Conservation (phyloP, 2,329 filamentous ascomycete species). For the Neoascochyta sp. region DNA sequence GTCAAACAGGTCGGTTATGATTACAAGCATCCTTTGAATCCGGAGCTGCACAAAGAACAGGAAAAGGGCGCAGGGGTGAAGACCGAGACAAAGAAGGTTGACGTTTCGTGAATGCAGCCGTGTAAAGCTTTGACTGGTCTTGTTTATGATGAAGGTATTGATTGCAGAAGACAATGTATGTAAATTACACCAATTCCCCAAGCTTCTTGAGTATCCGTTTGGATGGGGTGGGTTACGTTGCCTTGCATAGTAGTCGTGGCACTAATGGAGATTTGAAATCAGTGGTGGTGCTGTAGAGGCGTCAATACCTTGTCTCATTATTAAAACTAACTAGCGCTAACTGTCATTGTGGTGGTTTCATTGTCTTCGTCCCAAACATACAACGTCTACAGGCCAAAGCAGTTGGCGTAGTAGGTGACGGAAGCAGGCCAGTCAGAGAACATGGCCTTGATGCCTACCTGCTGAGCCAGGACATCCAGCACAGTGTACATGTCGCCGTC, state of each 20-base stretch:
- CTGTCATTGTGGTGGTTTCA: too few species aligned
- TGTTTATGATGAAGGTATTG: too few species aligned
- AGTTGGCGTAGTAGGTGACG: slow-evolving; percentile 69
- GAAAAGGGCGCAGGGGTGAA: slow-evolving; percentile 13
- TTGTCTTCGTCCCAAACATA: too few species aligned
- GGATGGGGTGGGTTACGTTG: neutral
- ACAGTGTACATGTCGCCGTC: slow-evolving; percentile 64
- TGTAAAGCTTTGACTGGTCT: slow-evolving; percentile 1
- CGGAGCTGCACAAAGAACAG: slow-evolving; percentile 24
- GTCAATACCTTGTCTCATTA: too few species aligned
- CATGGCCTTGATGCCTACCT: slow-evolving; percentile 60
- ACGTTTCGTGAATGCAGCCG: slow-evolving; percentile 2
- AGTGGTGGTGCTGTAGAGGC: too few species aligned
- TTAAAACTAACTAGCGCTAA: too few species aligned
- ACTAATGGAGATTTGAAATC: too few species aligned
- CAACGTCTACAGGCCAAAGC: slow-evolving; percentile 48
- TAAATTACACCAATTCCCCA: too few species aligned
- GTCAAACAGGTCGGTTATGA: slow-evolving; percentile 92
- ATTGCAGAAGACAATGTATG: neutral
- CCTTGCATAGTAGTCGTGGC: too few species aligned
- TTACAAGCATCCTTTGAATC: slow-evolving; percentile 47
- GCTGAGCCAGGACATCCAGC: slow-evolving; percentile 59
- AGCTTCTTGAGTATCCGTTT: too few species aligned
- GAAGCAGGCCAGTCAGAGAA: slow-evolving; percentile 70
- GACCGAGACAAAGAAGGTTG: too few species aligned